Evolutionary conservation across 805 yeast genomes (phyloP), one percentile per base, ranked within the genome.

Genomic region (Kodamaea nitidulidarum): DNA sequence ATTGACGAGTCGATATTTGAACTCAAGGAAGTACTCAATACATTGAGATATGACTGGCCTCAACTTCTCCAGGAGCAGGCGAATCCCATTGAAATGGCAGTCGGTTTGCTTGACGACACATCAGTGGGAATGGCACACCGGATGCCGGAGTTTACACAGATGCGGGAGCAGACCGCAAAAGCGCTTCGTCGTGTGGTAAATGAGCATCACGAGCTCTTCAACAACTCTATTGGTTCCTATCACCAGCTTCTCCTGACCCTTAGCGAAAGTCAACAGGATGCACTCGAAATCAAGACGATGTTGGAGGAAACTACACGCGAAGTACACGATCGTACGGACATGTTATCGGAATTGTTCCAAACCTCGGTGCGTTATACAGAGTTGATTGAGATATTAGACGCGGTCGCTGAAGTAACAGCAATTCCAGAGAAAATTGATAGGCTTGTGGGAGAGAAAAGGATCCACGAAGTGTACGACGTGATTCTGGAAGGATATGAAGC

Each of bases 51-150:
- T 44, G 74, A 69, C 40, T 69, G 74, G 74, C 70, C 71, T 4
- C 70, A 65, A 38, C 41, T 55, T n/a, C 46, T 67, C 9, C 54
- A 52, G 15, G 72, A 77, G 36, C 78, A 52, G 15, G 49, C 87
- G 39, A 88, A 88, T 55, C 95, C 96, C 1, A 71, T 93, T 33
- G 96, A 88, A 50, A 67, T 82, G 38, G 96, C 96, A 0, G 67
- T 91, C 28, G 80, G 90, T 1, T 67, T 93, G 41, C 66, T 88
- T 51, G 97, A 91, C 59, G 82, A 81, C 50, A 80, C 95, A 2
- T 84, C 95, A 0, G 93, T 88, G n/a, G 98, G 98, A 0, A 63
- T 86, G 51, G 95, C 95, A 0, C 82, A 81, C 51, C 76, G 81
- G 43, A 70, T 71, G 42, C 71, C 71, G 1, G 88, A 86, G 44